Base-by-base conservation (phyloP, 163 green algal genomes). In the Prototheca cutis region DNA sequence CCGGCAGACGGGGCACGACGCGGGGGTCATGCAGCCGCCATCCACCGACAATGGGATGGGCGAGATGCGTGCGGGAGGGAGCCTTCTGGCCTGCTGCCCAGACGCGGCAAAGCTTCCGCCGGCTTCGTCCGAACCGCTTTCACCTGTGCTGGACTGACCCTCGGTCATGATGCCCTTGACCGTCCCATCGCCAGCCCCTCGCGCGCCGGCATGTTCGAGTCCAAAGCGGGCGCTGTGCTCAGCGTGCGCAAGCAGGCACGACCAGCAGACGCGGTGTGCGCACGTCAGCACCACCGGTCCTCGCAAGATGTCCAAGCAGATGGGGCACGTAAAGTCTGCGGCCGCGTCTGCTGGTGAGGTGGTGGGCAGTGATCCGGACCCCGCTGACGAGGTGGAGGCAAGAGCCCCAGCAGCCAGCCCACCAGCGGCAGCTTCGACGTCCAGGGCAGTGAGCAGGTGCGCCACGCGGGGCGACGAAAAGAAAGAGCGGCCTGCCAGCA, bases 261-360 rank as follows among this genome's bases (percentile, higher is more conserved):
- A 79, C 85, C 85, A 93, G 79, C 88, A 95, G 77, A 94, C 94
- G 34, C 81, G 70, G 63, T 95, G 88, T 0, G 80, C 80, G 67
- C 88, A 95, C 19, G 82, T 87, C 2, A 95, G 80, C 29, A 94
- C 75, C 47, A 95, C 88, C 0, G 87, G 86, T 59, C 72, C 82
- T 58, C 85, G 80, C 55, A 95, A 77, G 33, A 83, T 48, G 49
- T 84, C 81, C 61, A 94, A 70, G 72, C 88, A 95, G 59, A 95
- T 88, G 54, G 87, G 79, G 72, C 88, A 95, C 52, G 80, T 59
- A 52, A 84, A 90, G 53, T 91, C 39, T 29, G 36, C 34, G 53
- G 30, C 10, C 6, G 17, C 28, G 1, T 31, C 18, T 21, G 42
- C 42, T 21, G 10, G 10, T 17, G 42, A 17, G 42, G 10, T 45